Evolutionary conservation across 108 stramenopile genomes (phyloP).

Genomic region (Nitzschia sp.): DNA sequence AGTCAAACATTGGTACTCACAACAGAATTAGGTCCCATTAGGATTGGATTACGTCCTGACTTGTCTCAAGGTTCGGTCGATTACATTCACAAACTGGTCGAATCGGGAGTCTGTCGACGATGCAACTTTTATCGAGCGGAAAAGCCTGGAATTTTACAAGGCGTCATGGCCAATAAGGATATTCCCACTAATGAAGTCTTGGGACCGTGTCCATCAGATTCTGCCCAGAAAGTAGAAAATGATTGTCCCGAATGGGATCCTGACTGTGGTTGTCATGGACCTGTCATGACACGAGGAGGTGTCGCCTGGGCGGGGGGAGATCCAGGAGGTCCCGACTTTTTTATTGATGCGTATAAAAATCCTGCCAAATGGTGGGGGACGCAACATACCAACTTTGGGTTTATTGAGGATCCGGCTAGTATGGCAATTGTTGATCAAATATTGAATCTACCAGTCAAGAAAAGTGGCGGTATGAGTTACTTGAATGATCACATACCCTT

Average conservation of each 20-base stretch:
- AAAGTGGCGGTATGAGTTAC: constrained; percentile 25
- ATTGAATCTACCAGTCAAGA: constrained; percentile 46
- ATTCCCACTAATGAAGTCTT: constrained; percentile 24
- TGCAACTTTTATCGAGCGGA: constrained; percentile 82
- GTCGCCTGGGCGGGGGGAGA: constrained; percentile 82
- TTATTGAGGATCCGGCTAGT: constrained; percentile 49
- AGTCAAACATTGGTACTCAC: constrained; percentile 14
- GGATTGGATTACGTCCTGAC: constrained; percentile 57
- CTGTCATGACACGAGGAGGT: constrained; percentile 72
- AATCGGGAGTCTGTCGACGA: constrained; percentile 44
- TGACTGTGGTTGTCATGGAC: constrained; percentile 75
- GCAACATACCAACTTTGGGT: constrained; percentile 76
- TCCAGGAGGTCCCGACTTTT: constrained; percentile 73
- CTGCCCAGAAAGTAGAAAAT: constrained; percentile 16
- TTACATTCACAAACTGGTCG: constrained; percentile 58
- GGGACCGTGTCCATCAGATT: constrained; percentile 57
- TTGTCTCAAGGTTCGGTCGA: constrained; percentile 53
- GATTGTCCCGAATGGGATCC: constrained; percentile 70
- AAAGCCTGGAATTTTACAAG: constrained; percentile 67
- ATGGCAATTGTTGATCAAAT: constrained; percentile 50
- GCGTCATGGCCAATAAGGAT: constrained; percentile 41
- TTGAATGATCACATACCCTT: constrained; percentile 40
- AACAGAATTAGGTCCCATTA: constrained; percentile 50
- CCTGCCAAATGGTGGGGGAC: constrained; percentile 76
- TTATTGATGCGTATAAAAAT: constrained; percentile 59